Evolutionary conservation across 2,329 filamentous ascomycete species (phyloP).

Genomic region (Arthroderma uncinatum): DNA sequence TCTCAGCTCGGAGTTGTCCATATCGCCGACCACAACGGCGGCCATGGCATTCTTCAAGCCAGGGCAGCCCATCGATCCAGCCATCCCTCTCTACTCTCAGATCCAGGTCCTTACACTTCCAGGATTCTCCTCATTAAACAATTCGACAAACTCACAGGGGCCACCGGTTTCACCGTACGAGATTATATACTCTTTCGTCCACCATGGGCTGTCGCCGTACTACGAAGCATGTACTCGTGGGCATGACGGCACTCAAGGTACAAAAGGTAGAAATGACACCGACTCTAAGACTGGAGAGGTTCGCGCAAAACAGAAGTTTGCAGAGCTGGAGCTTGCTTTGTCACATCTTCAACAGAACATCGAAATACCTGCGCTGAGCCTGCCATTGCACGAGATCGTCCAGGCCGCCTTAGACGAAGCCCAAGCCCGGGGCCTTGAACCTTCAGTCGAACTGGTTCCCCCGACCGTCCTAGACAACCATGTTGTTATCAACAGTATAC

Average conservation of each 20-base stretch:
- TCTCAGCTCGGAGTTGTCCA: conserved; percentile 67
- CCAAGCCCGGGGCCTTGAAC: conserved; percentile 51
- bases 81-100: conserved; percentile 71
- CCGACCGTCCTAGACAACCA: conserved; percentile 70
- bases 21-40: conserved; percentile 60
- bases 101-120: conserved; percentile 89
- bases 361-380: conserved; percentile 83
- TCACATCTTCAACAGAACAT: conserved; percentile 93
- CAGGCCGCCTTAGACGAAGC: conserved; percentile 76
- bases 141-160: conserved; percentile 57
- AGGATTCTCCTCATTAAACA: conserved; percentile 60
- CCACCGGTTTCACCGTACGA: conserved; percentile 75
- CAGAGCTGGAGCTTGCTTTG: conserved; percentile 82
- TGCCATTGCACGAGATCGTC: conserved; percentile 81
- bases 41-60: conserved; percentile 87
- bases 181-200: conserved; percentile 80
- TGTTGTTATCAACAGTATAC: conserved; percentile 82
- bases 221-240: conserved; percentile 92
- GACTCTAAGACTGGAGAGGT: conserved; percentile 92
- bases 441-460: conserved; percentile 69
- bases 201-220: conserved; percentile 84
- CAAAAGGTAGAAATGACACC: conserved; percentile 65
- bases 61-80: conserved; percentile 73
- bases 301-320: conserved; percentile 93
- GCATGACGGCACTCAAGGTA: conserved; percentile 54